These are phyloP conservation scores for Astrothelium macrocarpum DNA, from an alignment of 495 filamentous ascomycete genomes.

Conservation along the genomic window DNA sequence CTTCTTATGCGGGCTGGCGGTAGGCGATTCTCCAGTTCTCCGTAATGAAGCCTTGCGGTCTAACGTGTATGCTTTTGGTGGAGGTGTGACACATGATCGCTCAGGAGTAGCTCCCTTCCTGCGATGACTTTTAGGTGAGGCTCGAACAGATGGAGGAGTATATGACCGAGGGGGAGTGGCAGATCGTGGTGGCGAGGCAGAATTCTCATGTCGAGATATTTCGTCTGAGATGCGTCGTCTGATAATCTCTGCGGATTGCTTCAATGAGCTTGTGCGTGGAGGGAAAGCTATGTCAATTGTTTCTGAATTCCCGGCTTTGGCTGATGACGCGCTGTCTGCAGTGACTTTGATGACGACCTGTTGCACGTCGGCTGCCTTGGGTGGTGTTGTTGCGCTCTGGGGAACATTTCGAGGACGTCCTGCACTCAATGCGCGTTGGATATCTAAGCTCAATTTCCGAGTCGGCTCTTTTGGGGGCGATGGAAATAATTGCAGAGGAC, in stretches of 20 bases:
- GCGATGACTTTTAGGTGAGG: not conserved
- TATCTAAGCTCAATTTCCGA: slow-evolving; percentile 3
- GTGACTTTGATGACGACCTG: slow-evolving; percentile 6
- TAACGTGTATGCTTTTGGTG: slow-evolving; percentile 1
- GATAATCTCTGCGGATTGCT: slow-evolving; percentile 1
- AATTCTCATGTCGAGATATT: not conserved
- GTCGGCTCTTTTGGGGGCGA: not conserved
- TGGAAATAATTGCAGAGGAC: slow-evolving; percentile 3
- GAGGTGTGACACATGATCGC: not conserved
- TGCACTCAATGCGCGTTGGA: not conserved
- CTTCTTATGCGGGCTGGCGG: slow-evolving; percentile 1
- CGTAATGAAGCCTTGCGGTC: slow-evolving; percentile 1
- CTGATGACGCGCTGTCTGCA: not conserved
- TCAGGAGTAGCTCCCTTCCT: not conserved
- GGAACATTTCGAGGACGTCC: slow-evolving; percentile 1
- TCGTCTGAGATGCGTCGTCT: slow-evolving; percentile 2
- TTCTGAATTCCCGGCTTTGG: not conserved
- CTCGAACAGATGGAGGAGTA: not conserved
- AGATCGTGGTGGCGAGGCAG: not conserved
- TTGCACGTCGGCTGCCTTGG: not conserved
- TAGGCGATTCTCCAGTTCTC: not conserved
- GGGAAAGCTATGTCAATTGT: not conserved
- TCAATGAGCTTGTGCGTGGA: slow-evolving; percentile 1
- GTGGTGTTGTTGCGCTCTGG: not conserved
- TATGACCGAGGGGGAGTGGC: not conserved